Evolutionary conservation across 768 basidiomycete genomes (phyloP), one percentile per base, ranked within the genome.

Genomic region (Lactarius akahatsu): DNA sequence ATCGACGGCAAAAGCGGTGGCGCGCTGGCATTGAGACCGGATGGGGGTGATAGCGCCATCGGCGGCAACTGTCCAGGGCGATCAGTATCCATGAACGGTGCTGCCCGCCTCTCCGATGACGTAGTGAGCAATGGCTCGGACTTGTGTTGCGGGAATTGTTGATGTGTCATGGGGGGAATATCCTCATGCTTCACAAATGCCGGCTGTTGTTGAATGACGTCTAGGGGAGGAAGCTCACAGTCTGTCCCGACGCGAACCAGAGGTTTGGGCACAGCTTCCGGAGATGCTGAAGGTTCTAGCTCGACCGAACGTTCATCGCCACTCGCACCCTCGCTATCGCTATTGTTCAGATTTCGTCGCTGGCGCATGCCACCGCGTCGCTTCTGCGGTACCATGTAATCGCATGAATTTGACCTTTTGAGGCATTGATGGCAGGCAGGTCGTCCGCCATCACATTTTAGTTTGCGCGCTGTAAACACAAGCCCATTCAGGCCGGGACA

Each of bases 361-460:
- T 83, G 81, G 67, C 82, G 78, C 57, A 80, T 73, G 38, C 83
- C 83, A 55, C 85, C 85, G 61, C 91, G 87, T 41, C 90, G 86
- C 75, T 90, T 92, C 76, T 85, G 86, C 71, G 85, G 79, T 18
- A 87, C 85, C 84, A 86, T 86, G 71, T 93, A 94, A 73, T 92
- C 91, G 76, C 92, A 94, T 18, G 85, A 77, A 71, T 92, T 86
- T 57, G 83, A 84, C 58, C 92, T 86, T 76, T 93, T 92, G 67
- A 86, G 78, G 74, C 92, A 94, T 74, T 94, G 92, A 57, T 85
- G 80, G 74, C 92, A 94, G 16, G 91, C 88, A 9, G 92, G 92
- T 58, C 90, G 85, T 50, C 88, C 89, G 59, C 92, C 92, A 72
- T 94, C 92, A 75, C 92, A 94, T 80, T 93, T 93, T 52, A 94